Percentiles rank a stretch among this genome's conserved stretches.
Evolutionary conservation across 768 basidiomycete species (phyloP).

Genomic region (Suillus cothurnatus): DNA sequence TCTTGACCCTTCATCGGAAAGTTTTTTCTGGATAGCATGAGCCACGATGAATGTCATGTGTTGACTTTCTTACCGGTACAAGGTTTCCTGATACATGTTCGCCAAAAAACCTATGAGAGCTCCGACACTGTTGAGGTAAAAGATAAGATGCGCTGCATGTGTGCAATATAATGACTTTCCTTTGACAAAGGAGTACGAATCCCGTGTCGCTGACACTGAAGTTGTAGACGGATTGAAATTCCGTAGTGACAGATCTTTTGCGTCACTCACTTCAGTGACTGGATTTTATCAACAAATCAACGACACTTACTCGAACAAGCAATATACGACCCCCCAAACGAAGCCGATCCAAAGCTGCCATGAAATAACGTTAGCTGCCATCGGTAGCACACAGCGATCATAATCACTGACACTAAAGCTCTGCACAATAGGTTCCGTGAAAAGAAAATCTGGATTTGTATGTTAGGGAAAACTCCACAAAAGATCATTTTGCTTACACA

Average conservation of each 20-base stretch:
- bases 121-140: slow-evolving; percentile 47
- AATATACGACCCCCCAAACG: slow-evolving; percentile 74
- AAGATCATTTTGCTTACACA: slow-evolving; percentile 50
- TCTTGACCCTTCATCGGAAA: slow-evolving; percentile 42
- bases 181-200: slow-evolving; percentile 53
- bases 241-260: slow-evolving; percentile 52
- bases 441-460: slow-evolving; percentile 21
- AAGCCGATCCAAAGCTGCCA: slow-evolving; percentile 65
- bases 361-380: not conserved
- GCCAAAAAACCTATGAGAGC: slow-evolving; percentile 45
- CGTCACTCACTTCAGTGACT: not conserved
- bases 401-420: slow-evolving; percentile 61
- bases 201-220: slow-evolving; percentile 66
- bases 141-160: slow-evolving; percentile 1
- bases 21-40: slow-evolving; percentile 28
- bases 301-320: slow-evolving; percentile 53
- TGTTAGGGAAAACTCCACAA: slow-evolving; percentile 4
- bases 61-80: slow-evolving; percentile 44
- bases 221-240: slow-evolving; percentile 56
- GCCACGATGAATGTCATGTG: slow-evolving; percentile 13
- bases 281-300: not conserved
- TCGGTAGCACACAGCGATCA: not conserved
- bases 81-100: slow-evolving; percentile 49
- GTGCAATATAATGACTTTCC: slow-evolving; percentile 38
- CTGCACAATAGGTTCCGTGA: slow-evolving; percentile 66